These are phyloP conservation scores for Scheffersomyces titani DNA, from an alignment of 1,139 yeast species.

Conservation along the genomic window DNA sequence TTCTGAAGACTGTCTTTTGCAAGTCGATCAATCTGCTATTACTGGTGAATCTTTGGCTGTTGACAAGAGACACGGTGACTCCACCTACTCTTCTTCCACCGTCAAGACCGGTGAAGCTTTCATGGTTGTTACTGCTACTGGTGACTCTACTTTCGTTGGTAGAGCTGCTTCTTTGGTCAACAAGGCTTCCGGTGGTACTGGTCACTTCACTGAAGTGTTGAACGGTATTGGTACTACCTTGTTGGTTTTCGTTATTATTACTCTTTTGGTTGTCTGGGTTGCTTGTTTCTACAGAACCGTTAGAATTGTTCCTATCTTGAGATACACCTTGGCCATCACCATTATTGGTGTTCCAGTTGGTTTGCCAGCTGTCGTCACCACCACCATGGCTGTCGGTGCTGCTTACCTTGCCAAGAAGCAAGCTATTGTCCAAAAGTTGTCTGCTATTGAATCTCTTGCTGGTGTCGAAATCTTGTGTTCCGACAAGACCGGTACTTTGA, in stretches of 20 bases:
- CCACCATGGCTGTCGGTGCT: conserved; percentile 99
- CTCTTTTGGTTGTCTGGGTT: conserved; percentile 88
- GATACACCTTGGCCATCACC: conserved; percentile 95
- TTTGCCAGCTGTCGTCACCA: conserved; percentile 99
- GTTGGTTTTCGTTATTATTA: conserved; percentile 83
- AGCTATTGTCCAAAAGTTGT: conserved; percentile 97
- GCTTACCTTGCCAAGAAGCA: conserved; percentile 98
- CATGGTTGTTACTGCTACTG: conserved; percentile 94
- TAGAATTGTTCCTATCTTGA: conserved; percentile 84
- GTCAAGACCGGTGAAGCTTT: conserved; percentile 97
- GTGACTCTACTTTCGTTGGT: conserved; percentile 91
- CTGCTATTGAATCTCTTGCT: conserved; percentile 98
- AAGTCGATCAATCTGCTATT: conserved; percentile 96
- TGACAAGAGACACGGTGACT: conserved; percentile 88
- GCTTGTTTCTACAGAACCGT: conserved; percentile 95
- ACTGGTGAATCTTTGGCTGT: conserved; percentile 98
- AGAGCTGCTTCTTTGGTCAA: conserved; percentile 96
- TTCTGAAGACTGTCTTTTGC: conserved; percentile 84
- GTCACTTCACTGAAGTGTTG: conserved; percentile 97
- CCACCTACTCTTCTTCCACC: conserved; percentile 90
- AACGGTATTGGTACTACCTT: conserved; percentile 96
- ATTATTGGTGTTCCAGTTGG: conserved; percentile 99
- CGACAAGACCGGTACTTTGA: conserved; percentile 98
- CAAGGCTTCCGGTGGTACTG: conserved; percentile 91
- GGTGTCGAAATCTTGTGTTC: conserved; percentile 99